phyloP scores from a whole-genome alignment of 2,329 filamentous ascomycete species.

The Pseudocercospora crystallina region DNA sequence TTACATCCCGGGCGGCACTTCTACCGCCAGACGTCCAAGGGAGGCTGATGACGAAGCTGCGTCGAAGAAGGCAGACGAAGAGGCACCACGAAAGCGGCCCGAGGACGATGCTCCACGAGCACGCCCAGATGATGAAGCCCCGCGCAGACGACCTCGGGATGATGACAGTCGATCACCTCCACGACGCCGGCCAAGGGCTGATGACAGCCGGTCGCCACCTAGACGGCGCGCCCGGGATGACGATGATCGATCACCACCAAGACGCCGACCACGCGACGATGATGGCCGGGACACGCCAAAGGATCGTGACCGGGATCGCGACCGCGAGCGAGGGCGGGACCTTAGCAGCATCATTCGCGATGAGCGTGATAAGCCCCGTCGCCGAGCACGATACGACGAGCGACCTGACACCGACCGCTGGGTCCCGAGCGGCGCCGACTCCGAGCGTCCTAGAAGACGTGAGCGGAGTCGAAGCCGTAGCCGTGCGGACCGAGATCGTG shows the following conservation, averaged over 20 bases:
- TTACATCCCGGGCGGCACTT: conserved; percentile 38
- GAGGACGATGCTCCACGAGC: background rate
- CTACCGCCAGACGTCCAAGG: conserved; percentile 8
- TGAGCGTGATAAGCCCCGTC: conserved; percentile 16
- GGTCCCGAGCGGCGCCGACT: conserved; percentile 32
- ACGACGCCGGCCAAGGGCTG: background rate
- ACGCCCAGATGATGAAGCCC: conserved; percentile 13
- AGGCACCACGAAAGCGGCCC: too few relatives aligned
- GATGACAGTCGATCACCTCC: conserved; percentile 11
- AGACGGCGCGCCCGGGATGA: conserved; percentile 32
- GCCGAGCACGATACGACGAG: conserved; percentile 20
- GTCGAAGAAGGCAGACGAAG: background rate
- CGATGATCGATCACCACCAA: conserved; percentile 7
- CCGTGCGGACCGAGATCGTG: conserved; percentile 26
- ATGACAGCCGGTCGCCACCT: conserved; percentile 7
- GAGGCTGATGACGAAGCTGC: conserved; percentile 28
- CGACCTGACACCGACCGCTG: conserved; percentile 36
- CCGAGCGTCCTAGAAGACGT: conserved; percentile 6
- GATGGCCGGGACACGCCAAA: conserved; percentile 21
- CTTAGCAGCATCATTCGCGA: conserved; percentile 18
- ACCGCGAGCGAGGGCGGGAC: conserved; percentile 10
- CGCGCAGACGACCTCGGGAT: conserved; percentile 10
- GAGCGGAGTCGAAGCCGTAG: conserved; percentile 15
- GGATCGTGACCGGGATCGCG: conserved; percentile 21
- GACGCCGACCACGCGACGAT: conserved; percentile 14